Base-by-base conservation (phyloP, 2,329 filamentous ascomycete species). In the Neonectria sp. region DNA sequence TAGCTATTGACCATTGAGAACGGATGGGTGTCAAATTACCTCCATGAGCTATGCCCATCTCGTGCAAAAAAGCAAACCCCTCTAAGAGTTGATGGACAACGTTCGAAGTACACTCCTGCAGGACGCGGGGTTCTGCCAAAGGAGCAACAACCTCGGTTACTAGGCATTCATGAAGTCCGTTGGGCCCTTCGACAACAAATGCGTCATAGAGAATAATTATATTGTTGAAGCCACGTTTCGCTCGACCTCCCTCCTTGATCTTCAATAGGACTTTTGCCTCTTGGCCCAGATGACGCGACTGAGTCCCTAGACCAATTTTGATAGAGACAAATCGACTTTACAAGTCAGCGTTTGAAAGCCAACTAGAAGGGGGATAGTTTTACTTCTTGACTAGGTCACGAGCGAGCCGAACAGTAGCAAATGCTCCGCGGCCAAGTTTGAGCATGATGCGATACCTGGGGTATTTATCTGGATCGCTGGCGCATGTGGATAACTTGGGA, bases 401-500 rank as follows among this genome's bases (percentile, higher is more conserved):
- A 13, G 33, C 33, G 33, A 35, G 33, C 33, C 33, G 8, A 12
- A 35, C 33, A 8, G 33, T 35, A 3, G 33, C 2, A 35, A 35
- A 35, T 3, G 33, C 33, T 35, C 33, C 33, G 9, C 33, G 33
- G 33, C 33, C 33, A 35, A 35, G 33, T 35, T 35, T 35, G 33
- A 35, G 33, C 33, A 35, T 35, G 8, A 12, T 35, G 12, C 33
- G 33, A 35, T 35, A 35, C 33, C 33, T 35, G 8, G 33, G 33
- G 33, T 13, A 4, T 29, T 52, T 52, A 6, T 52, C 24, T 12
- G 27, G 49, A 4, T 52, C 9, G 24, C 49, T 52, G 21, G 27
- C 27, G 49, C 49, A 52, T 11, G 49, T 52, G 27, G 21, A 52
- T 52, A 21, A 21, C 49, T 52, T 52, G 21, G 49, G 49, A 52